phyloP scores from a whole-genome alignment of 2,329 filamentous ascomycete species.

The Hymenoscyphus scutula region DNA sequence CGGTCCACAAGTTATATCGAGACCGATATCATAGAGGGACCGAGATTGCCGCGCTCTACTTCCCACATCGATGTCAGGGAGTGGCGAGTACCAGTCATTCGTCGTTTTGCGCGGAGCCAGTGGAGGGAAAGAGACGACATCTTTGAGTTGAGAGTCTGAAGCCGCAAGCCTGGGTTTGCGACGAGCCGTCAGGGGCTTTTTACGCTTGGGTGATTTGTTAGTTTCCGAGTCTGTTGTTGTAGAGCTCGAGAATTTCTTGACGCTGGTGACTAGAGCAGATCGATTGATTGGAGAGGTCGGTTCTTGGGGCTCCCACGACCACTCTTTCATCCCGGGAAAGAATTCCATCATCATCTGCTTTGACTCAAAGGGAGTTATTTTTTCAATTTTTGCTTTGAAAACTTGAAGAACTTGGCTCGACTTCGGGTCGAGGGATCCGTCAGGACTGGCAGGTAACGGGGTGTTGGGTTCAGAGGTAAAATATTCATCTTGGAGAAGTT shows the following conservation, averaged over 20 bases:
- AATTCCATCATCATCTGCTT: background rate
- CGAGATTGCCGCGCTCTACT: constrained; percentile 8
- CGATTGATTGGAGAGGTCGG: background rate
- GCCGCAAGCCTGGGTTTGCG: constrained; percentile 13
- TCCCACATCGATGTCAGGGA: constrained; percentile 25
- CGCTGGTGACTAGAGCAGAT: background rate
- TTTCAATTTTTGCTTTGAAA: background rate
- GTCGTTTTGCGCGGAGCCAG: constrained; percentile 27
- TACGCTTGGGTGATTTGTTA: background rate
- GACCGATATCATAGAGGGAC: constrained; percentile 26
- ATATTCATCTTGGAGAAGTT: constrained; percentile 13
- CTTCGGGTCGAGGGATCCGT: background rate
- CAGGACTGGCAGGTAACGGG: constrained; percentile 1
- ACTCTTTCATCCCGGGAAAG: constrained; percentile 9
- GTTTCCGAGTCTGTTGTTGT: background rate
- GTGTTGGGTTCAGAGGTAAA: constrained; percentile 8
- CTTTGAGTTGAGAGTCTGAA: constrained; percentile 16
- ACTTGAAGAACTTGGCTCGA: background rate
- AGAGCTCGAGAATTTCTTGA: background rate
- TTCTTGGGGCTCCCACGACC: constrained; percentile 24
- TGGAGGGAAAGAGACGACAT: constrained; percentile 31
- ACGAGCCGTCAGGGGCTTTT: constrained; percentile 5
- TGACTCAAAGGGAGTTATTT: background rate
- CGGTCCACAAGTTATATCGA: constrained; percentile 24
- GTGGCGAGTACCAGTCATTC: constrained; percentile 30